Conservation (phyloP, 805 yeast genomes). For the Kockiozyma suomiensis region DNA sequence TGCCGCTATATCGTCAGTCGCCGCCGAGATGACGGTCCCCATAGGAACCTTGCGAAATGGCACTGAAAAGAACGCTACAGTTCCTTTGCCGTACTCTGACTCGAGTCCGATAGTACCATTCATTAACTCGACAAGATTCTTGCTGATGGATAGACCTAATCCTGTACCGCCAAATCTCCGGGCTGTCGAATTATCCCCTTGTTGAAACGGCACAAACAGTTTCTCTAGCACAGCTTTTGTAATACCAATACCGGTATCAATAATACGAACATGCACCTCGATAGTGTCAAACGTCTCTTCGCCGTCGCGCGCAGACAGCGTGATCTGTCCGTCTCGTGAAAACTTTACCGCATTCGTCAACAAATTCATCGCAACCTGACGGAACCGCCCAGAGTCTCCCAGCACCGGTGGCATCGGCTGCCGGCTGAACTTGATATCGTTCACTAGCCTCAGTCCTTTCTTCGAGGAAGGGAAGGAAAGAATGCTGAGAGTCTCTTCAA, state of each 20-base stretch:
- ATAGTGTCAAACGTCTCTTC: slow-evolving; percentile 45
- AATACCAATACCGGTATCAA: slow-evolving; percentile 58
- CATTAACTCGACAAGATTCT: slow-evolving; percentile 53
- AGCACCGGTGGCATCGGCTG: slow-evolving; percentile 41
- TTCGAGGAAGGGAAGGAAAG: slow-evolving; percentile 53
- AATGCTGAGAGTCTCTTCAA: slow-evolving; percentile 51
- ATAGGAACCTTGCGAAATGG: slow-evolving; percentile 24
- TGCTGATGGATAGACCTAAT: slow-evolving; percentile 53
- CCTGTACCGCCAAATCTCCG: slow-evolving; percentile 59
- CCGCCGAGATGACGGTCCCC: slow-evolving; percentile 37
- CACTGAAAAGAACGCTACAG: slow-evolving; percentile 49
- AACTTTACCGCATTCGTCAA: slow-evolving; percentile 60
- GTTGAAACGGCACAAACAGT: slow-evolving; percentile 57
- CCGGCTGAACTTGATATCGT: slow-evolving; percentile 47
- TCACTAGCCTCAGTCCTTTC: slow-evolving; percentile 51
- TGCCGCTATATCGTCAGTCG: not conserved
- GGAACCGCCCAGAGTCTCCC: slow-evolving; percentile 55
- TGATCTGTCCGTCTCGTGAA: slow-evolving; percentile 50
- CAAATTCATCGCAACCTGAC: slow-evolving; percentile 55
- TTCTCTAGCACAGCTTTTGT: slow-evolving; percentile 49
- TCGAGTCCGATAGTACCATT: slow-evolving; percentile 52
- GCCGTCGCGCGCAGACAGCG: slow-evolving; percentile 43
- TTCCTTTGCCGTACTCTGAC: slow-evolving; percentile 52
- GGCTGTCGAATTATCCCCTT: slow-evolving; percentile 58
- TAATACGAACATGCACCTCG: slow-evolving; percentile 42